Percentiles rank a stretch among this genome's conserved stretches.
Conservation (phyloP, 179 eudicot genomes). For the Nepenthes alata region DNA sequence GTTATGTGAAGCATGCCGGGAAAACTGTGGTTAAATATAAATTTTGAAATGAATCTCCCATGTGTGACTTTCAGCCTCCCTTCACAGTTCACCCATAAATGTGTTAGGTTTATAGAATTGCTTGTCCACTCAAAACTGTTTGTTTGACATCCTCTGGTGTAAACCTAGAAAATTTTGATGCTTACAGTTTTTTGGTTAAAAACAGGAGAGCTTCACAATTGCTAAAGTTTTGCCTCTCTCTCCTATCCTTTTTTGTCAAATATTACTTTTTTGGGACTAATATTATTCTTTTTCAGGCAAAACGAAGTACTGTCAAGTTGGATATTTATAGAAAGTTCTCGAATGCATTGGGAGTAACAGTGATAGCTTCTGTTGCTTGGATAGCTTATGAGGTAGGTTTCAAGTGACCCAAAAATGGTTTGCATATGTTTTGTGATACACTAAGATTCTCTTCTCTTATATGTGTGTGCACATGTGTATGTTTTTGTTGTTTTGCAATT, state of each 20-base stretch:
- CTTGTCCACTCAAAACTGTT: too few species aligned
- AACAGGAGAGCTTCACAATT: too few species aligned
- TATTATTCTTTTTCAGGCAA: constrained; percentile 38
- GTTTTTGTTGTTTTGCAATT: background rate
- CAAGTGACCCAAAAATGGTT: background rate
- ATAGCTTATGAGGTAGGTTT: constrained; percentile 71
- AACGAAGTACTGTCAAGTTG: constrained; percentile 77
- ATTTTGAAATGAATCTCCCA: too few species aligned
- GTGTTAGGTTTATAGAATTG: too few species aligned
- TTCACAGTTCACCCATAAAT: too few species aligned
- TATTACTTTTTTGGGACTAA: constrained; percentile 1
- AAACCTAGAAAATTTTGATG: background rate
- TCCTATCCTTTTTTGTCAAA: background rate
- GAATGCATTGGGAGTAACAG: constrained; percentile 75
- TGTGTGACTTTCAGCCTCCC: too few species aligned
- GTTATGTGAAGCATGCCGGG: too few species aligned
- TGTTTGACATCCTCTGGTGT: background rate
- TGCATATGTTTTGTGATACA: background rate
- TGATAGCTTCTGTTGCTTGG: constrained; percentile 80
- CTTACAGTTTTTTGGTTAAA: too few species aligned
- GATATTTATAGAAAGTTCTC: constrained; percentile 87
- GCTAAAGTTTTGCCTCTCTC: too few species aligned
- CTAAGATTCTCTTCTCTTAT: background rate
- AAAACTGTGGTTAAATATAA: too few species aligned
- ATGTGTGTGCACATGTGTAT: background rate